Evolutionary conservation across 148 eudicot species (phyloP), one percentile per base, ranked within the genome.

Genomic region (Rhododendron henanense): DNA sequence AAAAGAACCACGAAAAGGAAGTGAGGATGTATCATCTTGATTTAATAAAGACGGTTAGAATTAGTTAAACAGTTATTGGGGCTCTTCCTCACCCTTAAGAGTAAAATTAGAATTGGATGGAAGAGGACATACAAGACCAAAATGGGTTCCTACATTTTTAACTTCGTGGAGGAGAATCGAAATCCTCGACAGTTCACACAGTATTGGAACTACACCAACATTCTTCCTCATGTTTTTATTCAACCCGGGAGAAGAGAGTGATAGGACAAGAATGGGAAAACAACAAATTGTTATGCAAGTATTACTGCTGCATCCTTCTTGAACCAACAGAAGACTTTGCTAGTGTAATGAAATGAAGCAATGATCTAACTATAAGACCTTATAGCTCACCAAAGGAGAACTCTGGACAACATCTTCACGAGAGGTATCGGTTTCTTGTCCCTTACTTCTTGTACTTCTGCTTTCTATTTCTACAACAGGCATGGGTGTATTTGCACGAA

Each of bases 351-450:
- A 28, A 51, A 65, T 71, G 8, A 28, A 33, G 35, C 75, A 74
- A 75, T 50, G 71, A 41, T 47, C 41, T 47, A 59, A 74, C 21
- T 61, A 44, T 48, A 82, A 33, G 13, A 69, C 69, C 51, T 78
- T 83, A 48, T 45, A 83, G 83, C 90, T 73, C 78, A 86, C 91
- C 89, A 84, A 77, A 77, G 39, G 57, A 77, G 90, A 85, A 86
- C 74, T 79, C 28, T 67, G 84, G 59, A 45, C 44, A 85, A 55
- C 88, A 75, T 67, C 87, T 84, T 84, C 86, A 82, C 59, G 85
- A 45, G 88, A 84, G 76, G 81, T 87, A 87, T 85, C 82, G 18
- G 82, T 69, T 84, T 87, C 86, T 67, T 79, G 77, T 50, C 44
- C 84, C 21, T 55, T 90, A 48, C 57, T 65, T 71, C 81, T 79